Base-by-base conservation (phyloP, 2,329 filamentous ascomycete genomes). In the Pochonia chlamydosporia region DNA sequence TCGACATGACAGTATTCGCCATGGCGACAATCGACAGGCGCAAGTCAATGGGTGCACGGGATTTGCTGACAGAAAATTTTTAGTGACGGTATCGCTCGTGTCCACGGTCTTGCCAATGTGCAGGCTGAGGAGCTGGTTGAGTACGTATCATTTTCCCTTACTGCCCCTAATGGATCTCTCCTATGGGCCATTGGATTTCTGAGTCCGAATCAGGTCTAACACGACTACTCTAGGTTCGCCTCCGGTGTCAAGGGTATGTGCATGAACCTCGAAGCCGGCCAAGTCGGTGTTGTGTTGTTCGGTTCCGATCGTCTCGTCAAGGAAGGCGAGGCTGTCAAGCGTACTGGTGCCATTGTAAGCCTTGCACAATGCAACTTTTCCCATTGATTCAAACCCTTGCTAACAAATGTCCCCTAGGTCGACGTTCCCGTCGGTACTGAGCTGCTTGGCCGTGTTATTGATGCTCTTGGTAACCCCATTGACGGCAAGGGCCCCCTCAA, bases 161-260 rank as follows among this genome's bases (percentile, higher is more conserved):
- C 23, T 45, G 28, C 8, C 13, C 40, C 31, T 35, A n/a, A 14
- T 14, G 9, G 6, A 11, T 11, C 30, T n/a, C 6, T 10, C 30
- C 31, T 35, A 5, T 39, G 35, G 35, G 20, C n/a, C n/a, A 4
- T 20, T 23, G 11, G n/a, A 14, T 10, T 24, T 24, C 25, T 9
- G 20, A 11, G 11, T 40, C 44, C 21, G 44, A 47, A 23, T 47
- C 6, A 25, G 40, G 49, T 40, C 52, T 63, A 57, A 61, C 46
- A n/a, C 28, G 5, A 23, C 11, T 23, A n/a, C 14, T 50, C 41
- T 23, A 96, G 91, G 82, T 99, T 99, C 81, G 89, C 93, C 67
- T 99, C 93, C 59, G 93, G 93, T 74, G 93, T 97, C 76, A 97
- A 97, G 86, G 93, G 93, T 75, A 99, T 99, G 93, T 97, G 92